Evolutionary conservation across 2,329 filamentous ascomycete genomes (phyloP).

Genomic region (Sphaerulina musiva): DNA sequence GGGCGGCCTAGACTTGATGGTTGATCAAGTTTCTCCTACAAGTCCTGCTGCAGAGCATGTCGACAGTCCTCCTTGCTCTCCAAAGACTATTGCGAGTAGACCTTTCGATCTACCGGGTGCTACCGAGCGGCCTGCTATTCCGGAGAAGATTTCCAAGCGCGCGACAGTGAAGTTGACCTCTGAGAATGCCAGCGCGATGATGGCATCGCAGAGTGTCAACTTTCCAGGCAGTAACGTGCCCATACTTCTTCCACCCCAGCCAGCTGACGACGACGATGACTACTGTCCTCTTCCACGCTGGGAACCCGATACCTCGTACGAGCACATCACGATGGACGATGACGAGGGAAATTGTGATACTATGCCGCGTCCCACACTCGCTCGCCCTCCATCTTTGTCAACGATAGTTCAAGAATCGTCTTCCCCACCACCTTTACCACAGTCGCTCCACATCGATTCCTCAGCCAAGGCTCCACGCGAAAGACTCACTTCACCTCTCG

Average conservation of each 20-base stretch:
- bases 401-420: slow-evolving; percentile 19
- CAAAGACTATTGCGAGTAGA: slow-evolving; percentile 30
- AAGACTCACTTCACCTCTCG: slow-evolving; percentile 9
- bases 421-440: slow-evolving; percentile 6
- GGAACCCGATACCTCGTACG: slow-evolving; percentile 5
- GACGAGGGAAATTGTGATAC: slow-evolving; percentile 1
- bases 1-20: slow-evolving; percentile 1
- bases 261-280: slow-evolving; percentile 6
- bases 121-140: slow-evolving; percentile 3
- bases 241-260: slow-evolving; percentile 22
- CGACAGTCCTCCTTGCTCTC: slow-evolving; percentile 36
- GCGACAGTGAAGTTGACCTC: slow-evolving; percentile 23
- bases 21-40: slow-evolving; percentile 14
- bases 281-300: slow-evolving; percentile 12
- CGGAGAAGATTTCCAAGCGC: slow-evolving; percentile 8
- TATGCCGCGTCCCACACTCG: slow-evolving; percentile 9
- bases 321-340: slow-evolving; percentile 1
- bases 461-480: slow-evolving; percentile 1
- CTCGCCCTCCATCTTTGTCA: slow-evolving; percentile 16
- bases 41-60: slow-evolving; percentile 10
- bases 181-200: slow-evolving; percentile 32
- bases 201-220: slow-evolving; percentile 17
- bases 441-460: slow-evolving; percentile 5
- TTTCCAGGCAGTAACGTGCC: slow-evolving; percentile 22
- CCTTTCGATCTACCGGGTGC: neutral